Base-by-base conservation (phyloP, 2,329 filamentous ascomycete genomes). In the Blastomyces parvus region DNA sequence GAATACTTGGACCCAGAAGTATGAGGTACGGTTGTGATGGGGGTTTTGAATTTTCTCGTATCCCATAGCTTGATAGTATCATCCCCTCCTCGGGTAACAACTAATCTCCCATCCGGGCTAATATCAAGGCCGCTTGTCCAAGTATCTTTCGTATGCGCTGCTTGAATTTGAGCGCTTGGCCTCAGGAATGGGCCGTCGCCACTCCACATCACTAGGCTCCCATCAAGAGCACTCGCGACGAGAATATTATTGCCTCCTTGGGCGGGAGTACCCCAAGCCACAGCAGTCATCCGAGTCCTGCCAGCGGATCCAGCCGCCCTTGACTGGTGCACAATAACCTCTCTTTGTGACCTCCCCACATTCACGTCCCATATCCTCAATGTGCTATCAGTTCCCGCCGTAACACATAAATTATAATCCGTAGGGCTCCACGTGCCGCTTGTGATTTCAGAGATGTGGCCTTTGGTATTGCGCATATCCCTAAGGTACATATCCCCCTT, bases 401-500 rank as follows among this genome's bases (percentile, higher is more conserved):
- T 99, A 33, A 93, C 87, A 72, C 91, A 95, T 0, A 92, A 70
- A 68, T 96, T 91, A 71, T 83, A 87, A 73, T 97, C 87, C 2
- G 86, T 87, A 0, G 94, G 94, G 75, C 93, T 90, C 94, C 94
- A 99, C 48, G 88, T 88, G 27, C 90, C 93, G 27, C 88, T 89
- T 3, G 91, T 91, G 50, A 97, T 85, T 76, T 97, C 94, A 3
- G 92, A 92, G 61, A 97, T 87, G 76, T 99, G 94, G 1, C 94
- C 94, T 74, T 97, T 97, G 4, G 94, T 99, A 74, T 97, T 92
- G 76, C 97, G 86, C 88, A 97, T 95, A 74, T 99, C 94, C 62
- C 93, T 85, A 68, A 99, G 79, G 71, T 99, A 99, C 92, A 97
- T 97, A 74, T 99, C 94, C 56, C 94, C 94, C 77, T 99, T 99